These are phyloP conservation scores for Fagopyrum esculentum DNA, from an alignment of 148 eudicot genomes.

Conservation along the genomic window DNA sequence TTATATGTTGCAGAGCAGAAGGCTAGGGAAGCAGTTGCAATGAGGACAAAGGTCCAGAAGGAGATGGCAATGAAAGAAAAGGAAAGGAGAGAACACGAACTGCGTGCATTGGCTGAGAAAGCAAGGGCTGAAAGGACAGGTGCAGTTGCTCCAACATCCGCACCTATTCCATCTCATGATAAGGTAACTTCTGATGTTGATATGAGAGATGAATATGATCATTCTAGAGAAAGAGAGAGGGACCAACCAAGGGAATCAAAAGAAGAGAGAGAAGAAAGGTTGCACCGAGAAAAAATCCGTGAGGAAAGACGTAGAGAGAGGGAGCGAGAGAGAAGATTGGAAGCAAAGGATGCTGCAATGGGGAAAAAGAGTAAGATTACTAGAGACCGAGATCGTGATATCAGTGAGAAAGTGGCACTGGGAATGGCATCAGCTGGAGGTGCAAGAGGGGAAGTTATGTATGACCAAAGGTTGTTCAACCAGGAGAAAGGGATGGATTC, in stretches of 20 bases:
- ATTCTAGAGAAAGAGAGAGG: conserved; percentile 27
- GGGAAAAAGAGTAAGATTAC: conserved; percentile 89
- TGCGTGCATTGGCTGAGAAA: conserved; percentile 66
- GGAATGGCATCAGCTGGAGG: conserved; percentile 73
- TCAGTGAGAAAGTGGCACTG: conserved; percentile 83
- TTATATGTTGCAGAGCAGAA: conserved; percentile 72
- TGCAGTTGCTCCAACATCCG: conserved; percentile 37
- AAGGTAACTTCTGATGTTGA: conserved; percentile 35
- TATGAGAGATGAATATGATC: conserved; percentile 38
- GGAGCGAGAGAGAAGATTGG: conserved; percentile 80
- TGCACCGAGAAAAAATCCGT: conserved; percentile 65
- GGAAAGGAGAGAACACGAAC: conserved; percentile 59
- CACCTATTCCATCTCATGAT: conserved; percentile 35
- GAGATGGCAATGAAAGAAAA: conserved; percentile 66
- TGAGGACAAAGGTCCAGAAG: conserved; percentile 69
- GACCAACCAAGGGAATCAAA: conserved; percentile 42
- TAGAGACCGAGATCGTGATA: conserved; percentile 75
- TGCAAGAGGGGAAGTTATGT: conserved; percentile 68
- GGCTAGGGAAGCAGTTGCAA: conserved; percentile 80
- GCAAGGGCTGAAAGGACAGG: conserved; percentile 76
- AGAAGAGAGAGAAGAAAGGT: conserved; percentile 54
- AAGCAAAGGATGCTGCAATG: conserved; percentile 80
- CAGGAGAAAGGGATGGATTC: conserved; percentile 91
- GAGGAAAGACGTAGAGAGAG: conserved; percentile 67
- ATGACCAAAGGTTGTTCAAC: conserved; percentile 77